These are phyloP conservation scores for Vigna mungo DNA, from an alignment of 306 rosid species.

Conservation along the genomic window DNA sequence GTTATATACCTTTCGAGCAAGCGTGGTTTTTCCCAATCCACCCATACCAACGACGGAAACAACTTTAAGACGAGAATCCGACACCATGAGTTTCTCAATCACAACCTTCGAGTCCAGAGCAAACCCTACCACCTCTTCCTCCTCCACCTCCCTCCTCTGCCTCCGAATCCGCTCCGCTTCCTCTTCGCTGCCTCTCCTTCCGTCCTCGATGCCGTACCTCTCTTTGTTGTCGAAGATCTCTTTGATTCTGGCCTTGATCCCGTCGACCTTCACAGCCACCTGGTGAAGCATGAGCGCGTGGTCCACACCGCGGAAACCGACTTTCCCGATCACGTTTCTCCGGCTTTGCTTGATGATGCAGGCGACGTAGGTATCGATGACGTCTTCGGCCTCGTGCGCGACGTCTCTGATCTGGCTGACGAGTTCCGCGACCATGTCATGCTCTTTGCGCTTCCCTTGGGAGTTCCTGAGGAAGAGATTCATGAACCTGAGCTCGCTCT, in stretches of 20 bases:
- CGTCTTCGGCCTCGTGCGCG: constrained; percentile 30
- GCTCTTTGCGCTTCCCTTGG: not conserved
- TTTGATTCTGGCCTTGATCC: not conserved
- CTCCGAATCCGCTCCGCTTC: not conserved
- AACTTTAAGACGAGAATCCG: not conserved
- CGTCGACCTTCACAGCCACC: not conserved
- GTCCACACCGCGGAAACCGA: rapidly evolving
- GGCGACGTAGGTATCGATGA: constrained; percentile 17
- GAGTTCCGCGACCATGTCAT: not conserved
- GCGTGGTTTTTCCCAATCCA: constrained; percentile 44
- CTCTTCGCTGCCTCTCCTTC: not conserved
- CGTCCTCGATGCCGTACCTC: not conserved
- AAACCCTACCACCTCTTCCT: constrained; percentile 30
- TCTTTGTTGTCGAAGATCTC: not conserved
- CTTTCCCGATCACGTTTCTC: not conserved
- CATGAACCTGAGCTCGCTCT: not conserved
- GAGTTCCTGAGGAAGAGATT: constrained; percentile 13
- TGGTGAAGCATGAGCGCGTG: not conserved
- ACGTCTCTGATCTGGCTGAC: constrained; percentile 37
- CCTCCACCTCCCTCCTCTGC: constrained; percentile 33
- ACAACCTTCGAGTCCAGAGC: not conserved
- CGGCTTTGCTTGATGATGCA: not conserved
- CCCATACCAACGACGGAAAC: constrained; percentile 34
- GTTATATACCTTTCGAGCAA: constrained; percentile 22
- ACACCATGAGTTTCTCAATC: not conserved